Evolutionary conservation across 257 asterid genomes (phyloP), one percentile per base, ranked within the genome.

Genomic region (Ocimum tenuiflorum): DNA sequence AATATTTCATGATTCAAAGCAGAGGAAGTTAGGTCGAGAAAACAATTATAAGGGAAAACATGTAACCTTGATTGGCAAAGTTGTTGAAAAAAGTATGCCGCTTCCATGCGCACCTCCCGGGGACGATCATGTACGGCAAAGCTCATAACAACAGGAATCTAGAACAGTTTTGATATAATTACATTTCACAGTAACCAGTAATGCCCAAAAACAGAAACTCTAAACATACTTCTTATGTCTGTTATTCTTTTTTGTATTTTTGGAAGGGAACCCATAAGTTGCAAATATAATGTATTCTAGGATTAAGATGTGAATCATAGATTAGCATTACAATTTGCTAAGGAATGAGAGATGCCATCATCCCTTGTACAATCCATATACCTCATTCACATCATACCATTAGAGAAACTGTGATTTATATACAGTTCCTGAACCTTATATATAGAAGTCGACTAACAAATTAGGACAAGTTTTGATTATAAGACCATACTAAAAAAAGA

Each of bases 91-190:
- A 94, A 94, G 75, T 65, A 90, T 42, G 99, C 99, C 58, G 97
- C 99, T 86, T 90, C 97, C 84, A 86, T 85, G 75, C 99, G 97
- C 67, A 94, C 82, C 81, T 94, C 99, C 13, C 88, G 81, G 19
- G 96, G 97, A 54, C 91, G 95, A 72, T 94, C 97, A 60, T 88
- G 96, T 67, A 81, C 83, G 15, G 99, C 95, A 79, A 94, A 94
- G 71, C 95, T 79, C 99, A 88, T 94, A 69, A 89, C 92, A 55
- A 79, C 79, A 31, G 97, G 99, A 77, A 94, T 82, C 99, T 94
- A 83, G 42, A 69, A 68, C 33, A 58, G 49, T 51, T 46, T 63
- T 51, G 35, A 29, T 7, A 65, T 67, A 46, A 65, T 68, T 39
- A 63, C 22, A 33, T 47, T 69, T 68, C 38, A 63, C 41, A 68